A percentile compares a stretch with the other conserved stretches of the same genome.
Conservation (phyloP, 306 rosid genomes). For the Citrullus amarus region DNA sequence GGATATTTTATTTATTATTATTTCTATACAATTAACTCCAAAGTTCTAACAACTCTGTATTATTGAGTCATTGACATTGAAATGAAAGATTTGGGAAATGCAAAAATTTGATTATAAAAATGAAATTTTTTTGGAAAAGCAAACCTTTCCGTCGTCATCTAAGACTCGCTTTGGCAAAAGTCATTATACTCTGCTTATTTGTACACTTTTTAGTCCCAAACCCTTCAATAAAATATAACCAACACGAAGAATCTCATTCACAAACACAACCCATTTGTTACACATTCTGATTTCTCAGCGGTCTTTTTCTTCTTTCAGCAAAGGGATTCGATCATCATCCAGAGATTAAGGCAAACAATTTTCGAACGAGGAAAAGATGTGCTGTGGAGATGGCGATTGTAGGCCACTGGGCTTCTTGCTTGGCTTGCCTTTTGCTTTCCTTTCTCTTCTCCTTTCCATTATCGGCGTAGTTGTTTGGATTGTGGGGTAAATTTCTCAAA, state of each 20-base stretch:
- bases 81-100: background rate
- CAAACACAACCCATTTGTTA: background rate
- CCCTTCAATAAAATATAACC: background rate
- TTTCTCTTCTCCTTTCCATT: conserved; percentile 55
- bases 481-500: conserved; percentile 37
- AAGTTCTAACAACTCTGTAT: background rate
- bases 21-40: no score
- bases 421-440: conserved; percentile 82
- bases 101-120: background rate
- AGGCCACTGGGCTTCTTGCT: conserved; percentile 82
- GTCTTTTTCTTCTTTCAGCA: background rate
- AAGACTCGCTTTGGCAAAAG: background rate
- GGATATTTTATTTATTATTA: no score
- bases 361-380: conserved; percentile 20
- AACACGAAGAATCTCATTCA: background rate
- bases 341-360: background rate
- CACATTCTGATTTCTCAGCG: background rate
- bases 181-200: background rate
- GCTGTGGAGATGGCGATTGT: conserved; percentile 67
- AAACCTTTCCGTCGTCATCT: background rate
- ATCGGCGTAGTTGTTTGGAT: conserved; percentile 65
- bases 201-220: background rate
- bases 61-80: background rate
- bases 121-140: background rate
- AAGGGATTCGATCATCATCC: background rate